These are phyloP conservation scores for Meyerozyma carpophila DNA, from an alignment of 1,139 yeast genomes.

Conservation along the genomic window DNA sequence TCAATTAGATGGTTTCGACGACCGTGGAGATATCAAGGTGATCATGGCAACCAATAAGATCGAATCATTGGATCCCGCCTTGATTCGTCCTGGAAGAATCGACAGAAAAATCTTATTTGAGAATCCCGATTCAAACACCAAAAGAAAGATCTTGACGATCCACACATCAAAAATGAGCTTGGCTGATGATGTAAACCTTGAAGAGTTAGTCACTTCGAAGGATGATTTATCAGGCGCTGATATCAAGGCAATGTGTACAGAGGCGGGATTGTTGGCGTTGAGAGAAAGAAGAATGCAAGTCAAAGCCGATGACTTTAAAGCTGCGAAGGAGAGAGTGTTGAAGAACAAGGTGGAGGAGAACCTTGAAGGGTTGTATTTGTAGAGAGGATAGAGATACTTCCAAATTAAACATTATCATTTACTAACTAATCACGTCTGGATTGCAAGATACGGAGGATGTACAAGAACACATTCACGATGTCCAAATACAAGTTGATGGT, in stretches of 20 bases:
- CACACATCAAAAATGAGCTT: slow-evolving; percentile 95
- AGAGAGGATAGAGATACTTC: slow-evolving; percentile 8
- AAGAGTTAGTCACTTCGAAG: slow-evolving; percentile 83
- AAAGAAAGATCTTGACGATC: slow-evolving; percentile 86
- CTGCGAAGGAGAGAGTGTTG: slow-evolving; percentile 94
- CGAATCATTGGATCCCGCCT: slow-evolving; percentile 93
- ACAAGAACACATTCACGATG: slow-evolving; percentile 72
- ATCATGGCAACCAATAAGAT: slow-evolving; percentile 98
- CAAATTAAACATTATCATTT: not conserved
- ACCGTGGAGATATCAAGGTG: slow-evolving; percentile 96
- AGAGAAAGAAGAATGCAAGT: slow-evolving; percentile 99
- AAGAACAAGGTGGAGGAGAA: slow-evolving; percentile 97
- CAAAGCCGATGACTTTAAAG: slow-evolving; percentile 87
- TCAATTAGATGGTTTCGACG: slow-evolving; percentile 97
- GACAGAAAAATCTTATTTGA: slow-evolving; percentile 96
- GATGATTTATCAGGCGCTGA: slow-evolving; percentile 98
- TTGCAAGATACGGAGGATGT: slow-evolving; percentile 65
- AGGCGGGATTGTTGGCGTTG: slow-evolving; percentile 92
- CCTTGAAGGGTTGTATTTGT: slow-evolving; percentile 89
- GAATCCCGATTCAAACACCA: slow-evolving; percentile 89
- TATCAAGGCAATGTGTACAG: slow-evolving; percentile 96
- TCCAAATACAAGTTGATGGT: slow-evolving; percentile 76
- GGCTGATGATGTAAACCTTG: slow-evolving; percentile 82
- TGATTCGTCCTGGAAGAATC: slow-evolving; percentile 97
- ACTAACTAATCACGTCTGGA: slow-evolving; percentile 33